These are phyloP conservation scores for Tetracladium maxilliforme DNA, from an alignment of 2,329 filamentous ascomycete species.

Conservation along the genomic window DNA sequence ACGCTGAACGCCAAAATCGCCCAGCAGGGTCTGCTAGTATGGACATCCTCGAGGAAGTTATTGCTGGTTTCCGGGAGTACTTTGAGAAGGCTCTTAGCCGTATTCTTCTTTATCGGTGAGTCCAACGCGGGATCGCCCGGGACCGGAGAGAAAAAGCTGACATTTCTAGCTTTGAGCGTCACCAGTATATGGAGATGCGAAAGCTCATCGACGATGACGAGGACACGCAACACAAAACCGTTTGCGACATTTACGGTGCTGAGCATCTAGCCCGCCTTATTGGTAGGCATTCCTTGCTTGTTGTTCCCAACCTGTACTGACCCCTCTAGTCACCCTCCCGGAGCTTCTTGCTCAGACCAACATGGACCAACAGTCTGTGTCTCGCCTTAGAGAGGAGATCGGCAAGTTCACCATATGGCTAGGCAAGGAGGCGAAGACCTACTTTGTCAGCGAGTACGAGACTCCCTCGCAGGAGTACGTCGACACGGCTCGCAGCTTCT, in stretches of 20 bases:
- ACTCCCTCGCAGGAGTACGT: constrained; percentile 56
- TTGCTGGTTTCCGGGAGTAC: constrained; percentile 78
- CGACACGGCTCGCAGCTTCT: constrained; percentile 48
- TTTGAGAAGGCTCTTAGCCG: constrained; percentile 84
- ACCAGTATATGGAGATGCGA: constrained; percentile 69
- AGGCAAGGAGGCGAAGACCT: constrained; percentile 57
- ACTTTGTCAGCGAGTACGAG: constrained; percentile 69
- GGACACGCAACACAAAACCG: constrained; percentile 54
- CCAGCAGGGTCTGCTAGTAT: constrained; percentile 52
- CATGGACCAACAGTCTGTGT: constrained; percentile 87
- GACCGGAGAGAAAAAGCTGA: no score
- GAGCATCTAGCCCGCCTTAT: constrained; percentile 85
- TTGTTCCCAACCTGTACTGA: constrained; percentile 1
- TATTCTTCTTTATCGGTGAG: constrained; percentile 68
- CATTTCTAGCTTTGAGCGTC: constrained; percentile 63
- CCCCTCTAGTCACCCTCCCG: constrained; percentile 60
- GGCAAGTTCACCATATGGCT: constrained; percentile 79
- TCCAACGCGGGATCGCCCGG: no score
- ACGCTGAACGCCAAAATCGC: constrained; percentile 52
- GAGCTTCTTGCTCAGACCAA: constrained; percentile 95
- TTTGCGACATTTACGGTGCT: constrained; percentile 76
- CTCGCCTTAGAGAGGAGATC: constrained; percentile 77
- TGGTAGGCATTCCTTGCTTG: constrained; percentile 37
- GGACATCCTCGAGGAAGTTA: constrained; percentile 81
- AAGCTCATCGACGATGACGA: no score